Conservation (phyloP, 257 asterid species). For the Henckelia pumila region DNA sequence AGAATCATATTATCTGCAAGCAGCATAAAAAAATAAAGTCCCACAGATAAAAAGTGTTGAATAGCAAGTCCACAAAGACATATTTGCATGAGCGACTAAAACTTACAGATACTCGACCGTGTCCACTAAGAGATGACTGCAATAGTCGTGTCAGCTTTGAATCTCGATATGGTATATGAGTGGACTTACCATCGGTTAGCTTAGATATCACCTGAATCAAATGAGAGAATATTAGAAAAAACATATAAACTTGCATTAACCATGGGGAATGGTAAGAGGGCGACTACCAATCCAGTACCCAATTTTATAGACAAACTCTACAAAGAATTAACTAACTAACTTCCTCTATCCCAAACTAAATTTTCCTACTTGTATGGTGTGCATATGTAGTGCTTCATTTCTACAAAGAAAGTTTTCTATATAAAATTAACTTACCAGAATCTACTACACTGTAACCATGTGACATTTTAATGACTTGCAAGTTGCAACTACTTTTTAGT, state of each 20-base stretch:
- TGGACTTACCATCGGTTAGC: constrained; percentile 75
- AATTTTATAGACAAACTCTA: neutral
- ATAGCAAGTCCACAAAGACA: constrained; percentile 20
- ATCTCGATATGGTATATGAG: constrained; percentile 82
- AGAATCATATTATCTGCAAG: constrained; percentile 27
- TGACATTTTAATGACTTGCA: neutral
- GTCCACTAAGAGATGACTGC: constrained; percentile 87
- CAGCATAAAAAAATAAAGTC: constrained; percentile 15
- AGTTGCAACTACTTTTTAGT: neutral
- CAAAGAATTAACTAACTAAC: neutral
- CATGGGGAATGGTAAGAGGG: neutral
- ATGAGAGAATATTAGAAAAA: constrained; percentile 13
- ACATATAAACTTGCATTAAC: neutral
- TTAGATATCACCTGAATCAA: constrained; percentile 68
- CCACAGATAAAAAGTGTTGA: constrained; percentile 14
- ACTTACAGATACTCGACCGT: constrained; percentile 79
- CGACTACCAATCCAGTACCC: neutral
- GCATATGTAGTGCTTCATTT: neutral
- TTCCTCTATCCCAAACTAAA: constrained; percentile 3
- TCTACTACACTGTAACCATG: neutral
- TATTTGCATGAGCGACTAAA: constrained; percentile 23
- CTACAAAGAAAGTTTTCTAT: too few relatives aligned
- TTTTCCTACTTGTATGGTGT: neutral
- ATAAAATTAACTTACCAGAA: neutral
- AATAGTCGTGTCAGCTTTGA: constrained; percentile 79